Conservation (phyloP, 805 yeast genomes). For the Wickerhamia fluorescens region DNA sequence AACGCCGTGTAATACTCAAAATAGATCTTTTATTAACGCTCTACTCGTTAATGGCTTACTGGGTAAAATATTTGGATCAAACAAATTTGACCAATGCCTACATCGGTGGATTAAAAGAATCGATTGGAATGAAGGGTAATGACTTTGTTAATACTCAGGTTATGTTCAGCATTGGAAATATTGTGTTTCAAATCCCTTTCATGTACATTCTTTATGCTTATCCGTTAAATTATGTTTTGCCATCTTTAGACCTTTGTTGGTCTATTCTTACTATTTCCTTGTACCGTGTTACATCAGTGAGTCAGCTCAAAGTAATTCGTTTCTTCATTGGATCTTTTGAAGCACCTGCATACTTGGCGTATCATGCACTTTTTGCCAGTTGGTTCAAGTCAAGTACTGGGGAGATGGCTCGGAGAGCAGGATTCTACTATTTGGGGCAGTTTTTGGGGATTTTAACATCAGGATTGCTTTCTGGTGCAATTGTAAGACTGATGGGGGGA, state of each 20-base stretch:
- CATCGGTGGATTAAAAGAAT: constrained; percentile 55
- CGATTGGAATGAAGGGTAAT: constrained; percentile 50
- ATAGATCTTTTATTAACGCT: constrained; percentile 26
- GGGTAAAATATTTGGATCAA: constrained; percentile 62
- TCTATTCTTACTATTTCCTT: constrained; percentile 55
- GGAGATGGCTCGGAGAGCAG: constrained; percentile 58
- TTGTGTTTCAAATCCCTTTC: constrained; percentile 58
- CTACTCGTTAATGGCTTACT: constrained; percentile 40
- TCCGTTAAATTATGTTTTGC: constrained; percentile 48
- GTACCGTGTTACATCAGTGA: constrained; percentile 42
- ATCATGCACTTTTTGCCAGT: constrained; percentile 30
- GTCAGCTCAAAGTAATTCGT: constrained; percentile 52
- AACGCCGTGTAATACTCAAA: constrained; percentile 22
- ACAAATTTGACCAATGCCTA: constrained; percentile 60
- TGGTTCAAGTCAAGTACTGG: constrained; percentile 18
- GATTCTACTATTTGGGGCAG: constrained; percentile 55
- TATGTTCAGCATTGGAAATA: constrained; percentile 51
- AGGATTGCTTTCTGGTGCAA: constrained; percentile 55
- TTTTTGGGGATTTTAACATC: constrained; percentile 56
- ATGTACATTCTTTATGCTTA: constrained; percentile 48
- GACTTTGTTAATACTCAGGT: constrained; percentile 56
- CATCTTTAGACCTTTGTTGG: constrained; percentile 59
- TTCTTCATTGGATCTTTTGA: constrained; percentile 67
- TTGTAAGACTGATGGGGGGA: constrained; percentile 42
- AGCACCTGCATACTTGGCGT: constrained; percentile 42